Evolutionary conservation across 2,329 filamentous ascomycete species (phyloP), one percentile per base, ranked within the genome.

Genomic region (Graphium sp.): DNA sequence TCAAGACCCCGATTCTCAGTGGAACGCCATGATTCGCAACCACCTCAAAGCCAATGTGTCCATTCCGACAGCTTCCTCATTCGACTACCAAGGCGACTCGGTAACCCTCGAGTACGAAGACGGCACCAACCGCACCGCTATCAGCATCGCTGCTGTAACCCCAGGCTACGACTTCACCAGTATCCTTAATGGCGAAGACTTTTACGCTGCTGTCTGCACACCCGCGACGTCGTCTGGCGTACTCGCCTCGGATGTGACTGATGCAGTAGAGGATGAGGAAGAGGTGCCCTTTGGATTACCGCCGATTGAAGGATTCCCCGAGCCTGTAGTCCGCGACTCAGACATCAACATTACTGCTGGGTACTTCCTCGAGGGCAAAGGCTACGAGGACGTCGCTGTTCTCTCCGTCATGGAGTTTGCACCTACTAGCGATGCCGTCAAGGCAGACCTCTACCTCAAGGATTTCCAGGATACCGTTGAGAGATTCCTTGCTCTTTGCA

Each of bases 1-100:
- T 26, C 43, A 42, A 8, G 44, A 47, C 27, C 31, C 35, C 8
- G 44, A 47, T 19, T 34, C 42, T 5, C 44, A 45, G 2, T 56
- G 55, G 41, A 56, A 56, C 39, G 41, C 39, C 28, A 46, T 53
- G 46, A 55, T 56, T 31, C 51, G 39, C 7, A 26, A 17, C 24
- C 27, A 26, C 32, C 38, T 26, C 37, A 40, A 28, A 37, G 43
- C 6, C 14, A 23, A 25, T 29, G 31, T 16, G 38, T 35, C 3
- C 38, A 36, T 4, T 33, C 28, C 11, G 41, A 41, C n/a, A 49
- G 49, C 18, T 47, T 49, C 26, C 30, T 32, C 15, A 29, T 31
- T n/a, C 12, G 29, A 44, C 22, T 47, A 47, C 32, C 41, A 32
- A 5, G 50, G 52, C 14, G 33, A 44, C 24, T 48, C 39, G 28